phyloP scores from a whole-genome alignment of 768 basidiomycete genomes.

The Solioccasus polychromus region DNA sequence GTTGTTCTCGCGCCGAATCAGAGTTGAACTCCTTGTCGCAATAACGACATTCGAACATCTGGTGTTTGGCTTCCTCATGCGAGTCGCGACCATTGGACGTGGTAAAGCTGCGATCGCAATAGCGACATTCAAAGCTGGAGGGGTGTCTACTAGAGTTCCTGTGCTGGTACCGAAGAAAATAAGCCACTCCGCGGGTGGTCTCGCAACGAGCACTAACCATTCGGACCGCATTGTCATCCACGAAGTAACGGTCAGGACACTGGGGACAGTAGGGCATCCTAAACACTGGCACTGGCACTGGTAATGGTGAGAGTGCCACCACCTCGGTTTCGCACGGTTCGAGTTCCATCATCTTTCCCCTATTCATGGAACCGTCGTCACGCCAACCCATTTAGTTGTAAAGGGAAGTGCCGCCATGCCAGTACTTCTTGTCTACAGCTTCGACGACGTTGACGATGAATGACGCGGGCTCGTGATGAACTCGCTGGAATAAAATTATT shows the following conservation, averaged over 20 bases:
- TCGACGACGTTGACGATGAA: too few relatives aligned
- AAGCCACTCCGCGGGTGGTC: background rate
- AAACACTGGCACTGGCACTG: too few relatives aligned
- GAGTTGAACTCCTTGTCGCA: constrained; percentile 14
- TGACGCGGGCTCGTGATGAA: too few relatives aligned
- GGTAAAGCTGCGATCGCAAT: constrained; percentile 12
- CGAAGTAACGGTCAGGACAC: constrained; percentile 21
- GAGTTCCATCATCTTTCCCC: background rate
- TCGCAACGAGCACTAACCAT: constrained; percentile 13
- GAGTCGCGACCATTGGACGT: constrained; percentile 2
- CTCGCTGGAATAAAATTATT: too few relatives aligned
- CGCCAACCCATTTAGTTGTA: too few relatives aligned
- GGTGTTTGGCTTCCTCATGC: constrained; percentile 17
- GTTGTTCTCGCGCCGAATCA: constrained; percentile 1
- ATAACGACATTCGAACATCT: constrained; percentile 11
- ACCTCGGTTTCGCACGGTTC: constrained; percentile 13
- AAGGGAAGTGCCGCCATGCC: too few relatives aligned
- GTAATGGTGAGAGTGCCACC: background rate
- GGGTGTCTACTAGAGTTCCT: constrained; percentile 7
- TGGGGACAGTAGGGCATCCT: constrained; percentile 18
- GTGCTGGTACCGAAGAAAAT: constrained; percentile 13
- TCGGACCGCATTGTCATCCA: constrained; percentile 1
- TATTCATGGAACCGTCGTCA: too few relatives aligned
- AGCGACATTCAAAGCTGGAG: constrained; percentile 10
- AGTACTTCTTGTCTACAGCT: too few relatives aligned